Evolutionary conservation across 192 early-diverging fungal species (phyloP).

Genomic region (Gorgonomyces haynaldii): DNA sequence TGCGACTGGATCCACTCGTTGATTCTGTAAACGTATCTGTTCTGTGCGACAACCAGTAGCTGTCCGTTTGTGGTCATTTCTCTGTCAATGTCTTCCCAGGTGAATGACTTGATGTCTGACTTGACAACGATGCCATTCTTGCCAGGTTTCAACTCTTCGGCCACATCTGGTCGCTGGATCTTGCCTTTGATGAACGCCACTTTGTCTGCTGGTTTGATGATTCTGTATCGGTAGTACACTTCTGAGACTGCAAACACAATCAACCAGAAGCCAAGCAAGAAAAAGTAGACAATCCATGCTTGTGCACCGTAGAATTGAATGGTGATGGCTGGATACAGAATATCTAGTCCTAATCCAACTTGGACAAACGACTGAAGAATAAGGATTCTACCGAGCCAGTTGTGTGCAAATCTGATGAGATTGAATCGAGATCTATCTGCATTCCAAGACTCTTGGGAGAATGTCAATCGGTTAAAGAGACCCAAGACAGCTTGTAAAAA

Average conservation of each 20-base stretch:
- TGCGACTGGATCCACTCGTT: conserved; percentile 11
- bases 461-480: background rate
- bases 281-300: background rate
- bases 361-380: conserved; percentile 11
- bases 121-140: background rate
- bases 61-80: conserved; percentile 4
- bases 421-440: background rate
- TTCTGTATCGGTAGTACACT: background rate
- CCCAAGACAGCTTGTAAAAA: background rate
- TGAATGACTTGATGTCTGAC: conserved; percentile 1
- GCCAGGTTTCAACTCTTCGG: background rate
- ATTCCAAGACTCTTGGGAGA: background rate
- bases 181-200: background rate
- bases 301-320: no score
- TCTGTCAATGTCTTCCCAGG: conserved; percentile 12
- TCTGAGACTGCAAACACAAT: background rate
- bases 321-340: background rate
- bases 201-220: background rate
- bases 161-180: background rate
- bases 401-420: conserved; percentile 7
- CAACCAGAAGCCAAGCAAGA: background rate
- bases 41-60: conserved; percentile 16
- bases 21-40: conserved; percentile 14
- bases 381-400: conserved; percentile 9
- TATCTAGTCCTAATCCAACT: background rate